Conservation (phyloP, 164 flowering plant genomes). For the grape (Vitis vinifera) region ASM3070453v1 NC_081811.1:30555501-30556000, state of each 20-base stretch:
- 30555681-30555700: conserved; percentile 78
- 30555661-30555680: conserved; percentile 16
- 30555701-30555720: conserved; percentile 90
- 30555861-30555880: conserved; percentile 50
- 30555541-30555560: conserved; percentile 76
- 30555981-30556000: conserved; percentile 64
- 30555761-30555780: conserved; percentile 51
- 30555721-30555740: conserved; percentile 45
- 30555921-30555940: no score
- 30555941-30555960: no score
- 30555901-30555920: no score
- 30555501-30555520: conserved; percentile 62
- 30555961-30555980: conserved; percentile 42
- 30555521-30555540: conserved; percentile 50
- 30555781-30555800: conserved; percentile 58
- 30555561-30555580: conserved; percentile 46
- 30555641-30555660: conserved; percentile 39
- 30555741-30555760: conserved; percentile 69
- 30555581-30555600: conserved; percentile 60
- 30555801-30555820: conserved; percentile 59
- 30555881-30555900: conserved; percentile 23
- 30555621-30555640: conserved; percentile 74
- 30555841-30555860: conserved; percentile 43
- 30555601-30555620: conserved; percentile 33
- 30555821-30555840: conserved; percentile 52